Conservation (phyloP, 176 grass and related monocot genomes). For the Calamus simplicifolius region DNA sequence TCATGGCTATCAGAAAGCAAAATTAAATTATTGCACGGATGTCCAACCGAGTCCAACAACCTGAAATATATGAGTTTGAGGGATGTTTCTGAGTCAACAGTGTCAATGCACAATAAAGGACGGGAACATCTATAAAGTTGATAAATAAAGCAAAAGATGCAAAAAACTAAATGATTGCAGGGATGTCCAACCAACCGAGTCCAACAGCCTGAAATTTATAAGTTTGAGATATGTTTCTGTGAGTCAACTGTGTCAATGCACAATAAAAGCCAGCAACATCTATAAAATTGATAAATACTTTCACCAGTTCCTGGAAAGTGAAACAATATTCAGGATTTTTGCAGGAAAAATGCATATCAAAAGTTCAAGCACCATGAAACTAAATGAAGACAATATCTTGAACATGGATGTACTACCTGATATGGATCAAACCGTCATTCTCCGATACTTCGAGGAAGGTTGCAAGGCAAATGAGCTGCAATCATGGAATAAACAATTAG, state of each 20-base stretch:
- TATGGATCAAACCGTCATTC: constrained; percentile 90
- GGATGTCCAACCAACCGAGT: constrained; percentile 50
- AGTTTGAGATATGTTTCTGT: constrained; percentile 99
- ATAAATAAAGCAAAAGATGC: constrained; percentile 24
- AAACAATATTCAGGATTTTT: constrained; percentile 15
- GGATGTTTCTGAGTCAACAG: constrained; percentile 96
- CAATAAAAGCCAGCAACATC: constrained; percentile 99
- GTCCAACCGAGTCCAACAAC: constrained; percentile 77
- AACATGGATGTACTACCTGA: constrained; percentile 44
- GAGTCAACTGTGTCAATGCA: constrained; percentile 89
- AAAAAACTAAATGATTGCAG: background rate
- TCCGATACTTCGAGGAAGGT: constrained; percentile 96
- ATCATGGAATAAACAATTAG: constrained; percentile 29
- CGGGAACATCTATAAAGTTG: constrained; percentile 90
- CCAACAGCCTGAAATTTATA: constrained; percentile 99
- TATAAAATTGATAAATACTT: constrained; percentile 81
- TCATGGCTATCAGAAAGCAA: background rate
- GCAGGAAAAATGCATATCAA: background rate
- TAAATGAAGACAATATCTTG: constrained; percentile 8
- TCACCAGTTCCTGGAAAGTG: constrained; percentile 72
- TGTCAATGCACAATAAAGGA: constrained; percentile 94
- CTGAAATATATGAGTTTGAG: constrained; percentile 98
- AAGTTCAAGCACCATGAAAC: constrained; percentile 4
- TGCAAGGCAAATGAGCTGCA: constrained; percentile 92
- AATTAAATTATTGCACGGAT: background rate